Percentiles rank a stretch among this genome's conserved stretches.
Conservation (phyloP, 2,329 filamentous ascomycete species). For the Fusarium duplospermum region DNA sequence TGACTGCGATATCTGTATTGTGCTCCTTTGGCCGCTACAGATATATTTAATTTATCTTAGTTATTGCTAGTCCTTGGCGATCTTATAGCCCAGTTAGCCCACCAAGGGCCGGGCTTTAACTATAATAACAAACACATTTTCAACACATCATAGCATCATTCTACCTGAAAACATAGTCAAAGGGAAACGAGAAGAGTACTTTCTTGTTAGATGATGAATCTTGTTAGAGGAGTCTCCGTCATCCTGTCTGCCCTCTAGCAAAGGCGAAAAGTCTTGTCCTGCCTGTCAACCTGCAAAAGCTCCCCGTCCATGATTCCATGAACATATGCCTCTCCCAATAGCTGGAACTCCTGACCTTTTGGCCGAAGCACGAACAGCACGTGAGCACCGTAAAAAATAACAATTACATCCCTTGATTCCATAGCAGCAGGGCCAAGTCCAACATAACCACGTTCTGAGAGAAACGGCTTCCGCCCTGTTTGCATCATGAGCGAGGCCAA, state of each 20-base stretch:
- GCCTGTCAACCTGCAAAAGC: background rate
- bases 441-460: background rate
- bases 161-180: no score
- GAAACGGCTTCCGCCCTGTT: background rate
- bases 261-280: background rate
- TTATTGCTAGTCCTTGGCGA: no score
- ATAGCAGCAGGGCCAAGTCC: background rate
- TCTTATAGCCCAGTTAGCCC: no score
- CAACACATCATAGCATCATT: no score
- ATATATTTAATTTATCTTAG: no score
- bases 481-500: background rate
- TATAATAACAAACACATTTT: no score
- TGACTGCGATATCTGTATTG: no score
- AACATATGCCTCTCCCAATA: background rate
- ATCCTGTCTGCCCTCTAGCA: background rate
- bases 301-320: background rate
- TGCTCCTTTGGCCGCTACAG: no score
- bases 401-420: background rate
- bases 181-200: background rate
- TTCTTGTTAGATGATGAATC: background rate
- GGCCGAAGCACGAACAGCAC: background rate
- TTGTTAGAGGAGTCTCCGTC: background rate
- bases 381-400: background rate
- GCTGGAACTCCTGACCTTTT: background rate
- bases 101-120: no score